Evolutionary conservation across 2,329 filamentous ascomycete genomes (phyloP).

Genomic region (Monosporascus cannonballus): DNA sequence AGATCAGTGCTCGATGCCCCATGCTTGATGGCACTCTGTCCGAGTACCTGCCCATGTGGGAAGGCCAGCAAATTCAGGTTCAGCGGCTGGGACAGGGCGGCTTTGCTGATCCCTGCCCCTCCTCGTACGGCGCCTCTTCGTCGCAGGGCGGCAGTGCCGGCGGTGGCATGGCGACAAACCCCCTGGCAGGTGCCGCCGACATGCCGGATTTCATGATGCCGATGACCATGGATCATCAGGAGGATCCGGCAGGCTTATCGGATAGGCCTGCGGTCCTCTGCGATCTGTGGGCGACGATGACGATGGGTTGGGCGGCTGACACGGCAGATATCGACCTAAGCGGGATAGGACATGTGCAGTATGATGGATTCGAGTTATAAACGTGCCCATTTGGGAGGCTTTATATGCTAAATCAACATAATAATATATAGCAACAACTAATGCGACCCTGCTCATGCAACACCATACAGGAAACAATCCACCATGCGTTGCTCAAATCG

Average conservation of each 20-base stretch:
- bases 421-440: not conserved
- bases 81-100: not conserved
- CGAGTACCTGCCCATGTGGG: constrained; percentile 40
- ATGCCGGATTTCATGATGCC: not conserved
- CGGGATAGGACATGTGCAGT: not conserved
- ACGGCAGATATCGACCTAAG: not conserved
- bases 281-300: constrained; percentile 23
- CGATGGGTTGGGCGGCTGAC: constrained; percentile 16
- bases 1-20: constrained; percentile 30
- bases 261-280: constrained; percentile 19
- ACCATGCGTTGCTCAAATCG: not conserved
- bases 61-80: constrained; percentile 26
- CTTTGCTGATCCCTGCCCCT: too few relatives aligned
- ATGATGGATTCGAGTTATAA: not conserved
- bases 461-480: not conserved
- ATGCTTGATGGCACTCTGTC: constrained; percentile 47
- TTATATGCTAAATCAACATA: too few relatives aligned
- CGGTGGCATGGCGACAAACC: constrained; percentile 2
- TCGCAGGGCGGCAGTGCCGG: constrained; percentile 3
- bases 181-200: constrained; percentile 2
- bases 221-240: not conserved
- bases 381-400: not conserved
- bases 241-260: constrained; percentile 1
- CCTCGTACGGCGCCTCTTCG: constrained; percentile 1
- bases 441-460: not conserved